Evolutionary conservation across 345 rosid genomes (phyloP).

Genomic region (Pseudoturritis turrita): DNA sequence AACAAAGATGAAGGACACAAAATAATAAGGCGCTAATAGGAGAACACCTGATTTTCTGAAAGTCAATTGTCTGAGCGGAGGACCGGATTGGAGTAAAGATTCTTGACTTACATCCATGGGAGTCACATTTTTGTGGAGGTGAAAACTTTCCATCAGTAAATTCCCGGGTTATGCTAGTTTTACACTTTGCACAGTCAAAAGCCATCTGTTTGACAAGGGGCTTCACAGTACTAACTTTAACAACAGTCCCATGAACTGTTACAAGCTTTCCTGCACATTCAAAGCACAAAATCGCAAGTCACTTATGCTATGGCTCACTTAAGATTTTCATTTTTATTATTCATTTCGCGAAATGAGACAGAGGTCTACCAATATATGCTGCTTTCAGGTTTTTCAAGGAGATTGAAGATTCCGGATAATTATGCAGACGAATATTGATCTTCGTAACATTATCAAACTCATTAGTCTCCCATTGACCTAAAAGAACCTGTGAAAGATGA

Average conservation of each 20-base stretch:
- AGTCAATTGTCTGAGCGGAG: conserved; percentile 70
- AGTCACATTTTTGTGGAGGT: conserved; percentile 60
- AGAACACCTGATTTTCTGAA: conserved; percentile 84
- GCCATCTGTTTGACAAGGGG: conserved; percentile 72
- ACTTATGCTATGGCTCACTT: background rate
- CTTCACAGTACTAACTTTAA: conserved; percentile 85
- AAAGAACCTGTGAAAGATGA: conserved; percentile 38
- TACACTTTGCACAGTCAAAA: conserved; percentile 77
- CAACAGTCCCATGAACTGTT: conserved; percentile 81
- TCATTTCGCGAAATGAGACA: background rate
- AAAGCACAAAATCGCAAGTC: conserved; percentile 6
- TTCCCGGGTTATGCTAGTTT: conserved; percentile 49
- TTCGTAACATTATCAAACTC: conserved; percentile 46
- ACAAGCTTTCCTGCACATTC: conserved; percentile 77
- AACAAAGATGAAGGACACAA: background rate
- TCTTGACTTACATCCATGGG: conserved; percentile 86
- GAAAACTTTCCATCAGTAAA: conserved; percentile 93
- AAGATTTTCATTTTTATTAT: background rate
- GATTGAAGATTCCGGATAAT: conserved; percentile 76
- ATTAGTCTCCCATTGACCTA: conserved; percentile 33
- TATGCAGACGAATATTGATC: conserved; percentile 70
- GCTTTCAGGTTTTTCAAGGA: conserved; percentile 86
- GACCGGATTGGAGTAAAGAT: conserved; percentile 70
- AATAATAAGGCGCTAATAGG: background rate
- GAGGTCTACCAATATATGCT: conserved; percentile 77